Conservation (phyloP, 192 early-diverging fungal species). For the Hyaloraphidium curvatum region DNA sequence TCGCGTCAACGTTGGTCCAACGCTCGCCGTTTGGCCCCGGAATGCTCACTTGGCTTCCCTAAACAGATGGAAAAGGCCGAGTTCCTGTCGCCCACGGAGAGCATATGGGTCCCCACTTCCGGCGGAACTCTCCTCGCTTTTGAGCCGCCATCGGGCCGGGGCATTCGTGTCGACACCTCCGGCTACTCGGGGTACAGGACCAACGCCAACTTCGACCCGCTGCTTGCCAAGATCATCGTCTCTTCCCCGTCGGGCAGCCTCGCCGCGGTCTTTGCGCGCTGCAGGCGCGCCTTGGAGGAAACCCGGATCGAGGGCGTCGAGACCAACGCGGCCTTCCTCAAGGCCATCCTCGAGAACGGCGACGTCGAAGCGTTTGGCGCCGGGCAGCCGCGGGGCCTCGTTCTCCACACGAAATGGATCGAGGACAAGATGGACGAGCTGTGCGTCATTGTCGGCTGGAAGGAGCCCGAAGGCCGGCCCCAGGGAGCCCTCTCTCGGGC, state of each 20-base stretch:
- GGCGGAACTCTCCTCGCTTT: not conserved
- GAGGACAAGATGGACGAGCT: not conserved
- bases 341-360: not conserved
- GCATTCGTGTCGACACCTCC: not conserved
- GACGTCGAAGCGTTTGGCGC: not conserved
- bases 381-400: not conserved
- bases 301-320: not conserved
- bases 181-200: constrained; percentile 1
- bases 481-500: too few relatives aligned
- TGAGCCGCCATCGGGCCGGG: not conserved
- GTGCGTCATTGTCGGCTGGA: not conserved
- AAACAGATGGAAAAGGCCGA: constrained; percentile 3
- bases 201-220: constrained; percentile 2
- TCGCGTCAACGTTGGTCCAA: not conserved
- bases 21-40: not conserved
- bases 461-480: too few relatives aligned
- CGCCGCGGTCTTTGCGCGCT: not conserved
- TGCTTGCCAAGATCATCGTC: not conserved
- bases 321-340: not conserved
- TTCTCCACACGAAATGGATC: not conserved
- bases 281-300: not conserved
- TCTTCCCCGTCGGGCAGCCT: not conserved
- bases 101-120: not conserved
- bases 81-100: not conserved
- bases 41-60: not conserved